Base-by-base conservation (phyloP, 331 rosid genomes). In the Malus hybrid region DNA sequence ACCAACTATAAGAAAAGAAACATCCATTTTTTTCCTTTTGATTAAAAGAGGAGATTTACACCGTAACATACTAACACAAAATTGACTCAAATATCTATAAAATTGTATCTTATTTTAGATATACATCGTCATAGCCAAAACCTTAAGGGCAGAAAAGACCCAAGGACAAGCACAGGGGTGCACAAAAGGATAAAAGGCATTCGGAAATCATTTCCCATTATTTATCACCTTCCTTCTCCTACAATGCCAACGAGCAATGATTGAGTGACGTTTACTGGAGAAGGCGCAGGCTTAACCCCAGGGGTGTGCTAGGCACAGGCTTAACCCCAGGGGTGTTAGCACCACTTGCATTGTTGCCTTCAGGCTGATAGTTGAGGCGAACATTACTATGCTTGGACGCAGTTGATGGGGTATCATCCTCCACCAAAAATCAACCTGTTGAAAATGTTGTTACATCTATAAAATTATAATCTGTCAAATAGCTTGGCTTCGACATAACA, bases 381-480 rank as follows among this genome's bases (percentile, higher is more conserved):
- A 19, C 28, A n/a, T 42, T 74, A 15, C 1, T 56, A 0, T 9
- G 16, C 44, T 56, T 65, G 6, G 73, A 36, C n/a, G 60, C 48
- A 56, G 22, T 19, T 39, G n/a, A 55, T 6, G 60, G 55, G 18
- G 72, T 74, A 36, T 36, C 80, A 28, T 11, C 64, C 14, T 55
- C 65, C 59, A 44, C 11, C 63, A 80, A 39, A 18, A 79, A 67
- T 65, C 74, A 73, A 6, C 71, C 44, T 6, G 57, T 52, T 57
- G 29, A 57, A 29, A 9, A 7, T 44, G 71, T n/a, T 16, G 76
- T 59, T 6, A 77, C 54, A 27, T 80, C 83, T n/a, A 70, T 75
- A 15, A 34, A 80, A 50, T 77, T 72, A 59, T 33, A 69, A 27
- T 76, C 84, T 57, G 84, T 76, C 69, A 80, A 20, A 80, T 80